Evolutionary conservation across 2,329 filamentous ascomycete species (phyloP), one percentile per base, ranked within the genome.

Genomic region (Venturia oleaginea): DNA sequence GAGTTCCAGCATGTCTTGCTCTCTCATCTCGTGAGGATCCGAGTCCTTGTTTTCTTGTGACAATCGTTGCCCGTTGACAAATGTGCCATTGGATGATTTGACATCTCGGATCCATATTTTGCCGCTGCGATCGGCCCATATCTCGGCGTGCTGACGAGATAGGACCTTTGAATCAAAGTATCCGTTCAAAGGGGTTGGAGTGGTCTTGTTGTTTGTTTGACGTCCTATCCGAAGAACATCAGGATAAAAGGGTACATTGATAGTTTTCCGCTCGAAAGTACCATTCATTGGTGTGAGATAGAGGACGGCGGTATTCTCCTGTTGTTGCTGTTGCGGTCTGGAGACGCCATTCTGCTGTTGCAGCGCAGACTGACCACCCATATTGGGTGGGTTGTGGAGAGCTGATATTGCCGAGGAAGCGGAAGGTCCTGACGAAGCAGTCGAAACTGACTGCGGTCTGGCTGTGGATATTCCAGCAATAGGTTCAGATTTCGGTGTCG

Each of bases 91-190:
- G 48, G 94, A 99, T 0, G 94, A 97, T 77, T 97, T 99, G 70
- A 99, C 90, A 77, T 99, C 94, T 65, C 92, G 86, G 69, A 99
- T 97, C 84, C 88, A 97, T 54, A 99, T 89, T 74, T 96, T 96
- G 63, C 92, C 92, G 67, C 78, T 81, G 67, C 90, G 87, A 63
- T 90, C 87, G 17, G 94, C 92, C 86, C 92, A 97, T 43, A 99
- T 89, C 75, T 99, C 94, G 42, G 94, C 94, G 75, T 99, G 94
- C 74, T 97, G 92, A 70, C 94, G 84, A 46, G 94, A 97, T 30
- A 99, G 83, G 32, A 99, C 94, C 76, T 99, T 99, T 62, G 93
- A 97, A 75, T 99, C 94, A 72, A 99, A 99, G 76, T 90, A 99
- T 42, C 94, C 94, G 76, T 99, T 99, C 66, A 87, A 79, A 0